phyloP scores from a whole-genome alignment of 768 basidiomycete genomes.

The Tulasnella sp. region DNA sequence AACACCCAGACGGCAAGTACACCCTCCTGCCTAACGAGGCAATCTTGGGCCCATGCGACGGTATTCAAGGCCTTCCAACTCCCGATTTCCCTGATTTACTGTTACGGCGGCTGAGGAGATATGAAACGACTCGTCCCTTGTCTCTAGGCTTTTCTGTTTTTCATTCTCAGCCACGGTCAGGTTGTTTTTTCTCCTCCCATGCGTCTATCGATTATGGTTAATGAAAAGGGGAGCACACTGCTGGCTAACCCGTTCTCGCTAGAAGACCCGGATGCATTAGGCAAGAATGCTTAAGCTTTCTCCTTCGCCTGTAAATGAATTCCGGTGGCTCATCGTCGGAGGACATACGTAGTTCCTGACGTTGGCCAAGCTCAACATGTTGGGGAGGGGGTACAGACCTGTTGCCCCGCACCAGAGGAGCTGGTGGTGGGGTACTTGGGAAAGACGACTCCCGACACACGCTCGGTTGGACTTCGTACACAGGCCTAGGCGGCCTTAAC shows the following conservation, averaged over 20 bases:
- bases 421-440: conserved; percentile 1
- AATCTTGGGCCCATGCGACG: not conserved
- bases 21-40: not conserved
- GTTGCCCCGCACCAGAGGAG: not conserved
- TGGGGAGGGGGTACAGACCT: not conserved
- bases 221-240: not conserved
- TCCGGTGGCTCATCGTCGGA: not conserved
- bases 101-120: not conserved
- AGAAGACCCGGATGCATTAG: not conserved
- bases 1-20: conserved; percentile 13
- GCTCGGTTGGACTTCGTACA: not conserved
- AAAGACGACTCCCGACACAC: not conserved
- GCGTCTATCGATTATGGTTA: not conserved
- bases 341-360: not conserved
- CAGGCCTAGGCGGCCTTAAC: not conserved
- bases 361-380: not conserved
- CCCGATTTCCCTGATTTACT: conserved; percentile 6
- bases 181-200: not conserved
- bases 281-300: not conserved
- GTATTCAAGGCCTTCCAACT: not conserved
- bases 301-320: not conserved
- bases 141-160: not conserved
- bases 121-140: not conserved
- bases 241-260: not conserved
- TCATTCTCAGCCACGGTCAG: not conserved